phyloP scores from a whole-genome alignment of 371 early-diverging fungal genomes.

The Rhizomucor pusillus region DNA sequence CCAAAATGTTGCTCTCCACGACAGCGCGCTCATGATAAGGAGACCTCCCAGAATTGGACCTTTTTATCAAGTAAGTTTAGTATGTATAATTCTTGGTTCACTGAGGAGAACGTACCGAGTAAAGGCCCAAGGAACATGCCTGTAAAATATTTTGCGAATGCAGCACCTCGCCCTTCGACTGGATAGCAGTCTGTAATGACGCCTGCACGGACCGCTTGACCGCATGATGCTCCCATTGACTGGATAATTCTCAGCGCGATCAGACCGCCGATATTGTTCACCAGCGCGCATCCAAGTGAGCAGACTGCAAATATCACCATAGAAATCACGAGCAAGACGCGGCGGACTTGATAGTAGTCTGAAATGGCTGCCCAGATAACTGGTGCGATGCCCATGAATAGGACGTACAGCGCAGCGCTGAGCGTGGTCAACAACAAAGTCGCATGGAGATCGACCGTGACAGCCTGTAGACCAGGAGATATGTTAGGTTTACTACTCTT shows the following conservation, averaged over 20 bases:
- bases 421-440: conserved; percentile 48
- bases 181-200: conserved; percentile 23
- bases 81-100: conserved; percentile 31
- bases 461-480: conserved; percentile 46
- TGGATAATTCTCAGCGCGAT: conserved; percentile 69
- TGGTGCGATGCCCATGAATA: conserved; percentile 59
- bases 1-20: conserved; percentile 68
- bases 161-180: conserved; percentile 27
- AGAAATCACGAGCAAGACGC: conserved; percentile 54
- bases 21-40: conserved; percentile 27
- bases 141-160: conserved; percentile 47
- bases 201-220: conserved; percentile 30
- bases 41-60: conserved; percentile 33
- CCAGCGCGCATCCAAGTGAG: conserved; percentile 63
- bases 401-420: conserved; percentile 54
- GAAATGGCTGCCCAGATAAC: conserved; percentile 67
- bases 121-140: conserved; percentile 55
- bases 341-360: conserved; percentile 56
- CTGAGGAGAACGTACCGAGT: conserved; percentile 30
- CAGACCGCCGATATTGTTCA: conserved; percentile 56
- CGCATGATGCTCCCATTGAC: conserved; percentile 64
- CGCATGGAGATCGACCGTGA: conserved; percentile 47
- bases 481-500: too few relatives aligned
- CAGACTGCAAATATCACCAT: conserved; percentile 58
- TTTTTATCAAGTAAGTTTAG: conserved; percentile 27